phyloP scores from a whole-genome alignment of 768 basidiomycete genomes.

The Suillus alpinus region DNA sequence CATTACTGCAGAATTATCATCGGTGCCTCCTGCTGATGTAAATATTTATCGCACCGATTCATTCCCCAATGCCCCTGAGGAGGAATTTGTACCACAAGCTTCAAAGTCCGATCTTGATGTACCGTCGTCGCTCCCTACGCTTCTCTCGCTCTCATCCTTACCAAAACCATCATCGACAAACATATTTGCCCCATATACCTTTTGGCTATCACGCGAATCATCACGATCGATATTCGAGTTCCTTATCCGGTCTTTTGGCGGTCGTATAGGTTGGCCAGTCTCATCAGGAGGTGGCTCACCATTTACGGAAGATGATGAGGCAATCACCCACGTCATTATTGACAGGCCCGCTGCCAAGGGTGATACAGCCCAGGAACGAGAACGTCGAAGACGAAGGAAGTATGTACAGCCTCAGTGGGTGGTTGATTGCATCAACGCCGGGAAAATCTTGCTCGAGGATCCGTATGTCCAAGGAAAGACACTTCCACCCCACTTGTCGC shows the following conservation, averaged over 20 bases:
- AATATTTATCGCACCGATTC: constrained; percentile 37
- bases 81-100: constrained; percentile 67
- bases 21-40: constrained; percentile 32
- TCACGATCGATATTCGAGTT: constrained; percentile 94
- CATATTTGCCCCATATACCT: constrained; percentile 82
- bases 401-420: constrained; percentile 98
- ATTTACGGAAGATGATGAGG: constrained; percentile 69
- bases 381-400: constrained; percentile 66
- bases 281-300: constrained; percentile 83
- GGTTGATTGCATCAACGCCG: constrained; percentile 90
- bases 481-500: constrained; percentile 93
- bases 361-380: constrained; percentile 57
- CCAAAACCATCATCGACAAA: constrained; percentile 55
- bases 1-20: constrained; percentile 28
- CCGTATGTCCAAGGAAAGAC: constrained; percentile 81
- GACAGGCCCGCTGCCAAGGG: constrained; percentile 72
- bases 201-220: constrained; percentile 92
- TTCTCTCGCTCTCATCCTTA: constrained; percentile 60
- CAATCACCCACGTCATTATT: constrained; percentile 93
- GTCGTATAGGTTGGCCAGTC: constrained; percentile 84
- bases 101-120: constrained; percentile 50
- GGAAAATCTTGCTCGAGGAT: constrained; percentile 81
- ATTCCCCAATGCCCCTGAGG: constrained; percentile 34
- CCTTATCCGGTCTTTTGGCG: constrained; percentile 87
- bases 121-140: constrained; percentile 56